These are phyloP conservation scores for Zygosaccharomyces pseudobailii DNA, from an alignment of 1,139 yeast genomes.

Conservation along the genomic window DNA sequence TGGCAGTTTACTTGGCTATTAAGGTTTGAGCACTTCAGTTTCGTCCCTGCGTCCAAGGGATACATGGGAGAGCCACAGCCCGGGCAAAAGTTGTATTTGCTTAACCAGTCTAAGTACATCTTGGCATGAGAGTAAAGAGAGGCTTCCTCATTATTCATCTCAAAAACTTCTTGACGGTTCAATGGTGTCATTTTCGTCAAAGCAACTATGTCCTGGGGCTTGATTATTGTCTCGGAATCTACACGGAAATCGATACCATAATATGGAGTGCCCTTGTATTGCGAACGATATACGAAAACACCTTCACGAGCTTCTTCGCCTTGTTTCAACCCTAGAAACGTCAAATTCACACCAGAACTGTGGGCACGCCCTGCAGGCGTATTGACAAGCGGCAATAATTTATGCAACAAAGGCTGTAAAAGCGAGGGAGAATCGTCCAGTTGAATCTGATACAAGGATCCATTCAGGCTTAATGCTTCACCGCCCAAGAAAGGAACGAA, in stretches of 20 bases:
- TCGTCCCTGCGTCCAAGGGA: constrained; percentile 79
- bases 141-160: constrained; percentile 47
- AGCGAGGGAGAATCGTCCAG: constrained; percentile 14
- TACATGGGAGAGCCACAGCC: constrained; percentile 76
- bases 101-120: constrained; percentile 83
- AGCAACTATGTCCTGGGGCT: constrained; percentile 9
- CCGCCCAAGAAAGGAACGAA: constrained; percentile 49
- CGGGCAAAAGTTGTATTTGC: constrained; percentile 72
- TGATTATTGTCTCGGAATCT: constrained; percentile 16
- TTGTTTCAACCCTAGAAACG: constrained; percentile 69
- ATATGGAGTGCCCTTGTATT: constrained; percentile 67
- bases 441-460: constrained; percentile 5
- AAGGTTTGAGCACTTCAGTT: constrained; percentile 53
- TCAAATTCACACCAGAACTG: constrained; percentile 33
- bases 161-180: constrained; percentile 15
- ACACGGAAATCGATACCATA: constrained; percentile 68
- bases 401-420: constrained; percentile 14
- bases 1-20: constrained; percentile 43
- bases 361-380: constrained; percentile 18
- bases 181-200: constrained; percentile 8
- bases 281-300: constrained; percentile 34
- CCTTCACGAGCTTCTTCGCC: constrained; percentile 41
- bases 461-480: constrained; percentile 15
- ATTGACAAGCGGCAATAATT: constrained; percentile 17
- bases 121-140: constrained; percentile 74